A percentile compares a stretch with the other conserved stretches of the same genome.
Conservation (phyloP, 1,284 basidiomycete genomes). For the Jaminaea rosea region DNA sequence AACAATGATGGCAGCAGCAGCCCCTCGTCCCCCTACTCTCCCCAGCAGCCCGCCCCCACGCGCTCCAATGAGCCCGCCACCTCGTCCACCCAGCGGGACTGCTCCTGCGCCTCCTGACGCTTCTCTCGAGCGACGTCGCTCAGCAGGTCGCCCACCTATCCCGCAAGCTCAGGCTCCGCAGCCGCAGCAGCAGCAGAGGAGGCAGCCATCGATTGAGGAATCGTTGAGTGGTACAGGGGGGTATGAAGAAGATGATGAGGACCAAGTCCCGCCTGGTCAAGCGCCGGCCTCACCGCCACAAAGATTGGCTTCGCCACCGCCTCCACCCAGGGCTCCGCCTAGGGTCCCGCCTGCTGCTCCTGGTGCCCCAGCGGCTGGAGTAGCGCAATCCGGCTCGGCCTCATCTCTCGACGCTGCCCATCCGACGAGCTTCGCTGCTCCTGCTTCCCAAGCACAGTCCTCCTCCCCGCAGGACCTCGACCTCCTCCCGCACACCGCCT, state of each 20-base stretch:
- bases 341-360: slow-evolving; percentile 69
- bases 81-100: neutral
- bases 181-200: neutral
- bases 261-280: neutral
- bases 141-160: neutral
- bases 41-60: too few relatives aligned
- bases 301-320: slow-evolving; percentile 3
- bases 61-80: neutral
- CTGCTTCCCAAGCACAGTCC: neutral
- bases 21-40: neutral
- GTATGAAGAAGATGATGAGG: slow-evolving; percentile 5
- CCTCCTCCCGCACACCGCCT: slow-evolving; percentile 26
- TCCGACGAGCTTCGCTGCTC: neutral
- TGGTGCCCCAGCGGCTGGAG: slow-evolving; percentile 57
- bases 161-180: neutral
- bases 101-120: neutral
- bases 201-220: neutral
- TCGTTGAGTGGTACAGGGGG: neutral
- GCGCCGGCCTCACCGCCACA: neutral
- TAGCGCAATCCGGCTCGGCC: slow-evolving; percentile 51
- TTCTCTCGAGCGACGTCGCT: neutral
- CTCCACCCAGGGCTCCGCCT: slow-evolving; percentile 62
- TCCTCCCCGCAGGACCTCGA: slow-evolving; percentile 29
- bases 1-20: neutral
- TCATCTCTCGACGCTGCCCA: slow-evolving; percentile 8